Evolutionary conservation across 2,329 filamentous ascomycete species (phyloP).

Genomic region (Fusarium bulbicola): DNA sequence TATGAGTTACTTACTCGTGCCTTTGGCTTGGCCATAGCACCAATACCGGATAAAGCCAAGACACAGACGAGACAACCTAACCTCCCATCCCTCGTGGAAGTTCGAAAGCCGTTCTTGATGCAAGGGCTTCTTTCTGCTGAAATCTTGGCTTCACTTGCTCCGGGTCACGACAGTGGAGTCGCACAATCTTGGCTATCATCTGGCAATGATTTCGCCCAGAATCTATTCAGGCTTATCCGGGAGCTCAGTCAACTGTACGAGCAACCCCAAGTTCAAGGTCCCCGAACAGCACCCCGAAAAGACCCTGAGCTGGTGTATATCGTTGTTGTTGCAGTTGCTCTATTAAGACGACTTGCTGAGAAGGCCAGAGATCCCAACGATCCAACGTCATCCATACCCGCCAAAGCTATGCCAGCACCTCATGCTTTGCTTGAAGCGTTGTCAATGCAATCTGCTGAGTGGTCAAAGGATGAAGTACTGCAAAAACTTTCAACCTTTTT

Average conservation of each 20-base stretch:
- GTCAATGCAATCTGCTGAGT: constrained; percentile 69
- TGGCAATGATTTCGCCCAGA: constrained; percentile 84
- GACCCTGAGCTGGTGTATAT: constrained; percentile 69
- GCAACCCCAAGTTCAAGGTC: constrained; percentile 51
- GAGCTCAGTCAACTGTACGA: constrained; percentile 74
- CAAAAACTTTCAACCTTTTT: constrained; percentile 71
- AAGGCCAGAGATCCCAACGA: constrained; percentile 70
- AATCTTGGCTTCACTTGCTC: constrained; percentile 80
- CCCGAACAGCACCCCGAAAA: constrained; percentile 49
- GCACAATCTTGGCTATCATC: constrained; percentile 84
- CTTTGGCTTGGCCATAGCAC: constrained; percentile 86
- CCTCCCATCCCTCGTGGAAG: constrained; percentile 76
- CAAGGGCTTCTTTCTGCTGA: constrained; percentile 92
- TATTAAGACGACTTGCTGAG: constrained; percentile 74
- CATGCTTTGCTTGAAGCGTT: constrained; percentile 74
- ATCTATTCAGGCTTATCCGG: constrained; percentile 78
- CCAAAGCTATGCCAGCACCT: constrained; percentile 70
- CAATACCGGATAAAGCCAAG: constrained; percentile 74
- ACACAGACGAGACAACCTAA: constrained; percentile 65
- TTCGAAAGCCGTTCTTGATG: constrained; percentile 87
- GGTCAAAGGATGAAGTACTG: constrained; percentile 71
- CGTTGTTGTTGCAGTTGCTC: constrained; percentile 71
- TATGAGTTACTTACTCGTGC: constrained; percentile 86
- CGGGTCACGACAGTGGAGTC: constrained; percentile 74
- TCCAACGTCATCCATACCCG: constrained; percentile 61